These are phyloP conservation scores for Papiliotrema flavescens DNA, from an alignment of 1,284 basidiomycete genomes.

Conservation along the genomic window DNA sequence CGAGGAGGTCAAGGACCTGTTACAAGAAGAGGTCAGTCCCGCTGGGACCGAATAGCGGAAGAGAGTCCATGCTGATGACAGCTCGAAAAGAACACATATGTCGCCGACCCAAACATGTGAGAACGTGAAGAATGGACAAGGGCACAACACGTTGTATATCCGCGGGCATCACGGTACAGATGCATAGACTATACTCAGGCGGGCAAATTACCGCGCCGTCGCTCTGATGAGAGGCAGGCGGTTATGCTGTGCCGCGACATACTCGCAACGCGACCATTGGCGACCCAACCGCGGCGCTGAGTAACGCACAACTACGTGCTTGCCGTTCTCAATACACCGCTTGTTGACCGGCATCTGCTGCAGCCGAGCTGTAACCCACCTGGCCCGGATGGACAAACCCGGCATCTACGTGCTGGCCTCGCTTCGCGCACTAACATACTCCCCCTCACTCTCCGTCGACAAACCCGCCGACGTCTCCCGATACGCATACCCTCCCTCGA, in stretches of 20 bases:
- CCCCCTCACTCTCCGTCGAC: slow-evolving; percentile 5
- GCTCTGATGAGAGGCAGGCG: no score
- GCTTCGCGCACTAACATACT: slow-evolving; percentile 18
- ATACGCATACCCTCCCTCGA: background rate
- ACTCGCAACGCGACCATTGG: no score
- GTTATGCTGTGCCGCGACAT: no score
- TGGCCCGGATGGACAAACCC: no score
- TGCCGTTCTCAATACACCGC: no score
- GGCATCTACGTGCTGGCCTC: background rate
- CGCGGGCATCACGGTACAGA: background rate
- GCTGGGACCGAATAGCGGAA: background rate
- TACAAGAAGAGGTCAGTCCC: slow-evolving; percentile 38
- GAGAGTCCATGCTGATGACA: slow-evolving; percentile 10
- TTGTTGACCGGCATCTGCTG: slow-evolving; percentile 5
- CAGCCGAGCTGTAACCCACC: no score
- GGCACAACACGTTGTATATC: background rate
- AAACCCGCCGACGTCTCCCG: background rate
- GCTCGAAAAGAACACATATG: slow-evolving; percentile 47
- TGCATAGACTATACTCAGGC: background rate
- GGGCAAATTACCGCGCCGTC: no score
- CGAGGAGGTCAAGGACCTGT: slow-evolving; percentile 33
- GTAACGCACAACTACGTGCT: no score
- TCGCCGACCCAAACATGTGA: slow-evolving; percentile 33
- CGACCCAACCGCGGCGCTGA: no score
- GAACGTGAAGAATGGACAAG: background rate